Base-by-base conservation (phyloP, 371 early-diverging fungal genomes). In the Syncephalastrum monosporum region DNA sequence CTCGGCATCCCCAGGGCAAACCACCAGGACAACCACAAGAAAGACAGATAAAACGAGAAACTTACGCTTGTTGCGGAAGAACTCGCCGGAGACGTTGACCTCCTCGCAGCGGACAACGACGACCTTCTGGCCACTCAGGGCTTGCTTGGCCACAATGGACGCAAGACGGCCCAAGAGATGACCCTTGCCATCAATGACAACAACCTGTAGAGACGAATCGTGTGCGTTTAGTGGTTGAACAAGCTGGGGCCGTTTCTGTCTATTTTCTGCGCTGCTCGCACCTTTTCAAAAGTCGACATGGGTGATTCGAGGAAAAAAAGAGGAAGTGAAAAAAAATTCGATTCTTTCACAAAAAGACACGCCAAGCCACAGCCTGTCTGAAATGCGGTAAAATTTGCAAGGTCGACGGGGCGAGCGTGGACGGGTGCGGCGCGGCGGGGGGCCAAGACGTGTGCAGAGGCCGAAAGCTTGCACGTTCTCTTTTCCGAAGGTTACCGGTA, bases 121-220 rank as follows among this genome's bases (percentile, higher is more conserved):
- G 61, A 99, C 91, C 78, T 88, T 91, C 85, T 99, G 95, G 69
- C 99, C 99, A 77, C 90, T 91, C 60, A 99, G 90, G 67, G 96
- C 85, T 83, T 97, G 92, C 92, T 99, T 99, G 75, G 99, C 94
- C 68, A 99, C 91, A 69, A 93, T 92, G 60, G 99, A 91, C 65
- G 99, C 96, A 57, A 99, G 89, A 75, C 99, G 99, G 77, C 99
- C 99, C 71, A 96, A 85, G 61, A 99, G 88, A 83, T 99, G 99
- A 69, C 94, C 99, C 84, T 97, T 98, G 77, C 88, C 99, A 88
- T 99, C 99, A 82, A 99, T 94, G 77, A 99, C 92, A 82, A 99
- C 82, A 79, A 95, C 94, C 95, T 97, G 79, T 46, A 38, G 19
- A 51, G 54, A 56, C 21, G 8, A 50, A n/a, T 14, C 24, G 16